A percentile compares a stretch with the other conserved stretches of the same genome.
Conservation (phyloP, 1,139 yeast genomes). For the Taiozyma onychis region DNA sequence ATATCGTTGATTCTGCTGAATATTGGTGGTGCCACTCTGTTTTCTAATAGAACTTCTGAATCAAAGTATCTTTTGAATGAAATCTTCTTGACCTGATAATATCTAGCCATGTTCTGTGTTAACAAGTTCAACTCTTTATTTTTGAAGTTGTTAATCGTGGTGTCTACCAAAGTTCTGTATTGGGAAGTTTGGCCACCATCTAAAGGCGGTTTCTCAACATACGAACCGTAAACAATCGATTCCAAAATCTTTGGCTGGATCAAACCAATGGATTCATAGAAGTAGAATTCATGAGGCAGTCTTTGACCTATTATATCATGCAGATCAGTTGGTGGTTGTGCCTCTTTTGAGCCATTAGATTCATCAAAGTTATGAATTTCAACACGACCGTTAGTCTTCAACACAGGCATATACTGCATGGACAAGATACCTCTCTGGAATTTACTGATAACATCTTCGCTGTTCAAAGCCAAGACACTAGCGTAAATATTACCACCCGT, state of each 20-base stretch:
- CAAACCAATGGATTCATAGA: conserved; percentile 76
- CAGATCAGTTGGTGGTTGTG: conserved; percentile 57
- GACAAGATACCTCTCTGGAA: conserved; percentile 51
- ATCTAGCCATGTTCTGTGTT: conserved; percentile 73
- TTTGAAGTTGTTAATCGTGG: conserved; percentile 41
- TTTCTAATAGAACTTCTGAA: conserved; percentile 42
- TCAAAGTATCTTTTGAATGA: conserved; percentile 57
- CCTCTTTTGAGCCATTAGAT: conserved; percentile 33
- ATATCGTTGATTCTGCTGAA: conserved; percentile 35
- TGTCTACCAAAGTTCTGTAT: conserved; percentile 50
- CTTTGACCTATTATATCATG: conserved; percentile 83
- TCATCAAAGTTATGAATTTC: conserved; percentile 41
- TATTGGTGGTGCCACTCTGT: conserved; percentile 46
- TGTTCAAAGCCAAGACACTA: conserved; percentile 23
- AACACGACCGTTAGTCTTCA: conserved; percentile 64
- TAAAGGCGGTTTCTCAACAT: conserved; percentile 61
- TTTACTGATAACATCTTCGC: conserved; percentile 28
- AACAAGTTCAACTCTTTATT: conserved; percentile 63
- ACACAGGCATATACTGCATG: conserved; percentile 59
- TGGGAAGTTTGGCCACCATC: conserved; percentile 59
- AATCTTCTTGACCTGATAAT: conserved; percentile 74
- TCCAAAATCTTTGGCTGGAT: conserved; percentile 62
- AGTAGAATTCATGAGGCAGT: conserved; percentile 80
- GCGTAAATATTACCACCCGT: conserved; percentile 43
- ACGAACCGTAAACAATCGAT: conserved; percentile 60